Conservation (phyloP, 2,329 filamentous ascomycete genomes). For the Trichophyton rubrum region DNA sequence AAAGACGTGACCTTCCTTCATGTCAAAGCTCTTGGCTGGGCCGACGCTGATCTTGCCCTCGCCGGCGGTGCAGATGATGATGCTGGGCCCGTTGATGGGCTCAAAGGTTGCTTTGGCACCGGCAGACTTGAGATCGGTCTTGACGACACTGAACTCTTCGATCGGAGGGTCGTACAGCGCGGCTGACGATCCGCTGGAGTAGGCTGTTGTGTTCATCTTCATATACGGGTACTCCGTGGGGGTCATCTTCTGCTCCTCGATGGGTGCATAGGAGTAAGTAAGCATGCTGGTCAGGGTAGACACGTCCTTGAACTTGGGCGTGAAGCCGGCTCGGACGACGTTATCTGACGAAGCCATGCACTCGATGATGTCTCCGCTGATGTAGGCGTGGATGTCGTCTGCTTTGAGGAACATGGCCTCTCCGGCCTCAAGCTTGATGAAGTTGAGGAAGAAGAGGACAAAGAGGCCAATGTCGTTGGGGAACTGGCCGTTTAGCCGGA, state of each 20-base stretch:
- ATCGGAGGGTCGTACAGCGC: conserved; percentile 89
- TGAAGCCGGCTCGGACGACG: conserved; percentile 92
- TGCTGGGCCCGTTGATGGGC: conserved; percentile 72
- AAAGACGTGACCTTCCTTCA: conserved; percentile 62
- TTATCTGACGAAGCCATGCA: conserved; percentile 99
- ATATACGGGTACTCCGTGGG: conserved; percentile 77
- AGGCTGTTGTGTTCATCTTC: conserved; percentile 67
- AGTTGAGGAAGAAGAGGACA: conserved; percentile 95
- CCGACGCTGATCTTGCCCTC: conserved; percentile 76
- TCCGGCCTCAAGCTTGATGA: conserved; percentile 71
- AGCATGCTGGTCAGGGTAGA: conserved; percentile 77
- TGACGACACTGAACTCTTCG: conserved; percentile 85
- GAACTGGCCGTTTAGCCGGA: conserved; percentile 69
- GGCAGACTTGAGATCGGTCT: conserved; percentile 56
- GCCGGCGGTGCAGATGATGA: conserved; percentile 80
- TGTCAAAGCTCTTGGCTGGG: conserved; percentile 56
- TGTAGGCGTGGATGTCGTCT: conserved; percentile 93
- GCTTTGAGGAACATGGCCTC: conserved; percentile 94
- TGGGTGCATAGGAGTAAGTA: conserved; percentile 90
- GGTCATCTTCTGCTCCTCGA: conserved; percentile 85
- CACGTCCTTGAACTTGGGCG: conserved; percentile 97
- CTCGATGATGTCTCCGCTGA: conserved; percentile 72
- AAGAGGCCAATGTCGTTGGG: conserved; percentile 85
- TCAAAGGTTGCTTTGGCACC: conserved; percentile 83
- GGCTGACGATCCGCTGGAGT: conserved; percentile 60